Base-by-base conservation (phyloP, 164 flowering plant species). In the Stephania cephalantha region DNA sequence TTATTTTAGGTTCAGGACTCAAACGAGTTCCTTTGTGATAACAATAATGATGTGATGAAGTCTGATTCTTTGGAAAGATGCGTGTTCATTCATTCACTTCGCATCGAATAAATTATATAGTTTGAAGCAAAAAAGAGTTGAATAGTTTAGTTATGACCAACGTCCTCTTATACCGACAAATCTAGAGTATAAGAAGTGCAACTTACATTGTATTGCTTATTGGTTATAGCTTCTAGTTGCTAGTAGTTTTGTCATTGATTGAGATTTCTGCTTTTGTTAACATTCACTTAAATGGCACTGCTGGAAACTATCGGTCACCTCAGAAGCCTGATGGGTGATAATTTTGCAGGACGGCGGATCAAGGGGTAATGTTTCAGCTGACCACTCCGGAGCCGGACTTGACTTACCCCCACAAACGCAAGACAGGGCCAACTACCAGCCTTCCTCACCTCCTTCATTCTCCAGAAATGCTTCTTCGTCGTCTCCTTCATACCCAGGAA, bases 261-360 rank as follows among this genome's bases (percentile, higher is more conserved):
- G 42, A 35, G 4, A 35, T 55, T 55, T 55, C 17, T 55, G 6
- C 63, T 55, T 55, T 11, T 55, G 18, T 15, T 4, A 55, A 55
- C 13, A 55, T 9, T 6, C 58, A 25, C 25, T 25, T 25, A 25
- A 25, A 25, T 25, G 25, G 25, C 25, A 25, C 25, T 9, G 15
- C 12, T 53, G 15, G 25, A 25, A 53, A 53, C 4, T 55, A 55
- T 55, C 4, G 63, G 17, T 55, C 63, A 55, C 17, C 18, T 11
- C 17, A 12, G 4, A 15, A 55, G 63, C 17, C 1, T 55, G 17
- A 4, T 55, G 18, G 18, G 18, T 55, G 17, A 55, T 55, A 15
- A 55, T 12, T 67, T 79, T 85, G 80, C 90, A 92, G 97, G 95
- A 88, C 78, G 50, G 81, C 45, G 83, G 85, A 35, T 82, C 85